Evolutionary conservation across 2,329 filamentous ascomycete species (phyloP), one percentile per base, ranked within the genome.

Genomic region (Diaporthe sp.): DNA sequence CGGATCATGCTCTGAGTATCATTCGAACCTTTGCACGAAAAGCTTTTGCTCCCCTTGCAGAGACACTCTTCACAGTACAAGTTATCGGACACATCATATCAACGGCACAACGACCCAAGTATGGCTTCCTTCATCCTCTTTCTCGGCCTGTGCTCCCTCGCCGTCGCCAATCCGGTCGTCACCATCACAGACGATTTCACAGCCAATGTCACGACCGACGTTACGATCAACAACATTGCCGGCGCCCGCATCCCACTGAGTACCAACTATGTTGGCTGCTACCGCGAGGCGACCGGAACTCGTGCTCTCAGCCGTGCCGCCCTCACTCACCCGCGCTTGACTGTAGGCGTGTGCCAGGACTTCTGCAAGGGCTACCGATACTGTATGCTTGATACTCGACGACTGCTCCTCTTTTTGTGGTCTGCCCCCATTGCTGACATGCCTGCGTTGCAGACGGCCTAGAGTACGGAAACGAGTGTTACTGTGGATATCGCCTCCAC

Each of bases 391-490:
- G 6, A 10, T 49, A 17, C 22, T 19, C 39, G 85, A 84, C 31
- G n/a, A 13, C 39, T 39, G 31, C 25, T 49, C 12, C 12, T 37
- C 4, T 31, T 9, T 4, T 31, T 34, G 51, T 19, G 7, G 4
- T 1, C 15, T 25, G 22, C 5, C 6, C 8, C 37, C 25, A 7
- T 42, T 10, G 22, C 28, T 58, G n/a, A 55, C n/a, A 44, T 9
- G 5, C n/a, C 49, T 57, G 68, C 37, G 17, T 28, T 42, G n/a
- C 13, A 58, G 49, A 58, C 25, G 42, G 58, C 31, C 78, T 83
- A 42, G 83, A 85, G 75, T 84, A 82, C 72, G 79, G 78, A 4
- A 75, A 75, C 12, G 82, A 86, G 77, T 86, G 85, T 75, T 84
- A 77, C 75, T 83, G 82, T 76, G 81, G 81, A 53, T 76, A 76